Base-by-base conservation (phyloP, 805 yeast species). In the Candida nanaspora region DNA sequence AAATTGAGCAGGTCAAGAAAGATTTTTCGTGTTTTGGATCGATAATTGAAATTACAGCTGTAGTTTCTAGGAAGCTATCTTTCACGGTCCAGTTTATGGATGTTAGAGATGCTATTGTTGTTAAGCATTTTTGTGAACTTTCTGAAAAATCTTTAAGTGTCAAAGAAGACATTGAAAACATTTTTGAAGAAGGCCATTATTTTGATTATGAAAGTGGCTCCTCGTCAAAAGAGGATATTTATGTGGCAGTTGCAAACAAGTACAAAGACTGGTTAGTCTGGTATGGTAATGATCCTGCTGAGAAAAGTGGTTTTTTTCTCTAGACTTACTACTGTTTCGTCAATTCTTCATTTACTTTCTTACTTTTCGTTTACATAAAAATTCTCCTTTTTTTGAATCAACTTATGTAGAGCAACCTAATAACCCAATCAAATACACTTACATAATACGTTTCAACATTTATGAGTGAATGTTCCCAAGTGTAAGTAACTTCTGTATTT, bases 241-340 rank as follows among this genome's bases (percentile, higher is more conserved):
- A 25, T 10, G 57, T 74, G 1, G 41, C 32, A 2, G 49, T 80
- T 48, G 52, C 63, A 40, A 48, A 47, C 4, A 76, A 70, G 48
- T 84, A 80, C 50, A 56, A 55, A 10, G 73, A 65, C 4, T 85
- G 93, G 93, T 59, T 67, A 7, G 59, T 80, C 2, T 72, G 79
- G 77, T 85, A 75, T 48, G 85, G 82, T 0, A 71, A 69, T 34
- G 94, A 85, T 56, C 73, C 75, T 1, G 68, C 85, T 6, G 88
- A 82, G 47, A 66, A 44, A 59, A 8, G 25, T 22, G 11, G 38
- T 19, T 13, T 35, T 5, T 14, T 15, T 15, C n/a, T n/a, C n/a
- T n/a, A n/a, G n/a, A n/a, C n/a, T n/a, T n/a, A n/a, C n/a, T n/a
- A n/a, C n/a, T n/a, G n/a, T n/a, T n/a, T n/a, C n/a, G n/a, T n/a